Conservation (phyloP, 768 basidiomycete species). For the Scleroderma bovista region DNA sequence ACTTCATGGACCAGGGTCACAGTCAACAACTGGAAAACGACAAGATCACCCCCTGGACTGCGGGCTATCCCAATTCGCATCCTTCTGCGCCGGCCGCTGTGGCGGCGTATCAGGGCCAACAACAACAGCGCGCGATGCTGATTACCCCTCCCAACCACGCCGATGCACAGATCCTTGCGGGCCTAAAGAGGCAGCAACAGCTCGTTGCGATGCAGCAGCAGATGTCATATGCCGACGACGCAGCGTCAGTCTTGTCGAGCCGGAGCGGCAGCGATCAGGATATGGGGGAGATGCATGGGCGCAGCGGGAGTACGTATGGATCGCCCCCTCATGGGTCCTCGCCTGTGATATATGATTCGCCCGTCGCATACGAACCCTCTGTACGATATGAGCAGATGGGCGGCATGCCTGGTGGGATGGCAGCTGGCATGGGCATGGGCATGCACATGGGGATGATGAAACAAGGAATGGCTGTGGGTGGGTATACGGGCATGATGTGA, state of each 20-base stretch:
- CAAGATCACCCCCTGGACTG: conserved; percentile 27
- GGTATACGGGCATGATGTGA: neutral
- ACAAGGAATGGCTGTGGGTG: neutral
- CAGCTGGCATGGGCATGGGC: neutral
- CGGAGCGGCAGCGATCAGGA: conserved; percentile 21
- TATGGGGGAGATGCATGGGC: conserved; percentile 1
- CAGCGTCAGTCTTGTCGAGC: conserved; percentile 34
- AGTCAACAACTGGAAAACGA: conserved; percentile 13
- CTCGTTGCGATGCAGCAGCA: conserved; percentile 26
- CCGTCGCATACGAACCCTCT: neutral
- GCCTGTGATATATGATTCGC: conserved; percentile 29
- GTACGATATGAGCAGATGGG: neutral
- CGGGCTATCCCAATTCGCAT: conserved; percentile 22
- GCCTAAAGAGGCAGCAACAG: conserved; percentile 24
- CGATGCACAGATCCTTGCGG: conserved; percentile 16
- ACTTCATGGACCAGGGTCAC: conserved; percentile 18
- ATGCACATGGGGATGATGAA: neutral
- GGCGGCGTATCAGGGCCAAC: conserved; percentile 39
- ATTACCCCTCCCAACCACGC: conserved; percentile 9
- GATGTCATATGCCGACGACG: conserved; percentile 30
- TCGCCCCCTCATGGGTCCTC: conserved; percentile 27
- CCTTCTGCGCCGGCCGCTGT: conserved; percentile 28
- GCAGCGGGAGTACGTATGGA: conserved; percentile 33
- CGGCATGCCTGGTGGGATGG: too few species aligned
- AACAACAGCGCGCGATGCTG: conserved; percentile 28